phyloP scores from a whole-genome alignment of 1,284 basidiomycete species.

The Apiotrichum gamsii region DNA sequence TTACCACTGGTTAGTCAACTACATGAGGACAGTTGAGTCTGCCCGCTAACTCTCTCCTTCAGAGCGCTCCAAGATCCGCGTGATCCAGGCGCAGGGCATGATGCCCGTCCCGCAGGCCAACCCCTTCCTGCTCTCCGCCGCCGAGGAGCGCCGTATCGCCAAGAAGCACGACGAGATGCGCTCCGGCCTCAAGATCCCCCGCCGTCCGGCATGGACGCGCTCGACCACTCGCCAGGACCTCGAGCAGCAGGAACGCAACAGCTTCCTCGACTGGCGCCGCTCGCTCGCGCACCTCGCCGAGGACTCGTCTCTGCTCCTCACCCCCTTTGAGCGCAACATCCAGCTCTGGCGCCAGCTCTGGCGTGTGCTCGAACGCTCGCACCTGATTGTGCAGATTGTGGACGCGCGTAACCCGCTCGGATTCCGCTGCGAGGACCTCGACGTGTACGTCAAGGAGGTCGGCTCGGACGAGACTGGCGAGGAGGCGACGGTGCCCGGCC shows the following conservation, averaged over 20 bases:
- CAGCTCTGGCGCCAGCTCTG: slow-evolving; percentile 96
- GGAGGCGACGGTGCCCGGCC: slow-evolving; percentile 57
- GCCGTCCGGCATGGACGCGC: slow-evolving; percentile 71
- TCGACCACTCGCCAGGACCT: slow-evolving; percentile 67
- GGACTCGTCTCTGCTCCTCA: slow-evolving; percentile 63
- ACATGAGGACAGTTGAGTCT: no score
- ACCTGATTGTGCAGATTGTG: slow-evolving; percentile 90
- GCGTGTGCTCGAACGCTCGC: slow-evolving; percentile 89
- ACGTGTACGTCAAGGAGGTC: slow-evolving; percentile 76
- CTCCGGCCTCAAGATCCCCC: slow-evolving; percentile 69
- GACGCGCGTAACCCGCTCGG: slow-evolving; percentile 86
- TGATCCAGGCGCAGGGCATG: slow-evolving; percentile 64
- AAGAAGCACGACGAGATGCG: slow-evolving; percentile 68
- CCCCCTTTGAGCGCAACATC: slow-evolving; percentile 91
- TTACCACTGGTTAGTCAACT: slow-evolving; percentile 73
- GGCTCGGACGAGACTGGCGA: slow-evolving; percentile 56
- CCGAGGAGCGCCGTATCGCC: slow-evolving; percentile 72
- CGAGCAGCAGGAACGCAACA: slow-evolving; percentile 77
- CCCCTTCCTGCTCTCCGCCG: slow-evolving; percentile 76
- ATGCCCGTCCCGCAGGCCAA: slow-evolving; percentile 56
- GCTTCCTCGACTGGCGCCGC: slow-evolving; percentile 85
- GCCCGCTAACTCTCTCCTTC: slow-evolving; percentile 7
- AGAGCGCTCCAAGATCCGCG: slow-evolving; percentile 89
- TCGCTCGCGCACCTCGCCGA: slow-evolving; percentile 67
- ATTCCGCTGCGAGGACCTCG: slow-evolving; percentile 88